Base-by-base conservation (phyloP, 148 eudicot species). In the Rhododendron henanense region DNA sequence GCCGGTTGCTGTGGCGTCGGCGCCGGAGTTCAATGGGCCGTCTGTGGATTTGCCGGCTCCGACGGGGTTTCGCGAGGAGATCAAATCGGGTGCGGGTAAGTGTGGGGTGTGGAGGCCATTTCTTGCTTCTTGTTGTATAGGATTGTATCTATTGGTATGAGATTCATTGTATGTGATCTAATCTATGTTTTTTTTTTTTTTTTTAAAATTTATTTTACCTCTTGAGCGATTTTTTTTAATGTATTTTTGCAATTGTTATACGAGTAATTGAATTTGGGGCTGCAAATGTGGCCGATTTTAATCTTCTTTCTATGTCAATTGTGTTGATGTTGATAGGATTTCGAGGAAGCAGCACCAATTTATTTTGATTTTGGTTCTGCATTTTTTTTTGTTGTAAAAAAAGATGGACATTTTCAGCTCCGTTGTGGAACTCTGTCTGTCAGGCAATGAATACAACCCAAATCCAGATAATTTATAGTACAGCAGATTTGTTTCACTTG, bases 1-100 rank as follows among this genome's bases (percentile, higher is more conserved):
- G 5, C 96, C 96, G 35, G 89, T 83, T n/a, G 51, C 82, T 18
- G 90, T 94, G 47, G 93, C 74, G 57, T 75, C 25, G 44, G 84
- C 88, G 8, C 91, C 91, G 67, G 87, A 37, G 21, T 55, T 23
- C 51, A 75, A 45, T 41, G 87, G 85, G 19, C 91, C 90, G 69
- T 87, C 92, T 0, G 84, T 86, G 41, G 86, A 81, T 28, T 82
- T 89, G 71, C 85, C 92, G 6, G 76, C 93, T 18, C 93, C 95
- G 19, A 87, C 93, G 47, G 92, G 90, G 41, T 82, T 86, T 48
- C 85, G 84, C 15, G 48, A 61, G 47, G 89, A 87, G 61, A 55
- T 80, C 5, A 37, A 76, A 86, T 81, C 85, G 33, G 87, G 13
- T 13, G 83, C 83, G 79, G 84, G 59, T 44, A 41, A 31, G 65